These are phyloP conservation scores for Talinum fruticosum DNA, from an alignment of 148 eudicot genomes.

Conservation along the genomic window DNA sequence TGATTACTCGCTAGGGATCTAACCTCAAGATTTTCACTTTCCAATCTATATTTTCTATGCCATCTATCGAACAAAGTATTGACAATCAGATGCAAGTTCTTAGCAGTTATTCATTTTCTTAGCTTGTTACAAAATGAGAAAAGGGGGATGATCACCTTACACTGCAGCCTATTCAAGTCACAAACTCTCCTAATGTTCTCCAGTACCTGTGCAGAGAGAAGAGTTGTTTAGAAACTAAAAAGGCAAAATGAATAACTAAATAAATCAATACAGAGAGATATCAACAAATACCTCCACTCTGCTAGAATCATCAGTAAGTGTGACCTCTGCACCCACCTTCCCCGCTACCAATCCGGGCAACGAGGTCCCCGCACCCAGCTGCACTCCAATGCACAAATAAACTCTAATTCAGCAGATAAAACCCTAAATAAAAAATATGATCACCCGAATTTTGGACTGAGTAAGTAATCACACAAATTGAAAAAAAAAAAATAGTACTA, in stretches of 20 bases:
- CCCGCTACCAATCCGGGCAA: constrained; percentile 97
- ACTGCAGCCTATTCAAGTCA: constrained; percentile 55
- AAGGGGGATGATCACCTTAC: constrained; percentile 43
- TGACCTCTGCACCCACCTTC: constrained; percentile 83
- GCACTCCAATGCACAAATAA: constrained; percentile 16
- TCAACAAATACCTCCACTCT: constrained; percentile 49
- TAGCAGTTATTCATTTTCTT: background rate
- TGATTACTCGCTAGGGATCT: no score
- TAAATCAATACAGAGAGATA: background rate
- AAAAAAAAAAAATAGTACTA: background rate
- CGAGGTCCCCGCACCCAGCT: constrained; percentile 97
- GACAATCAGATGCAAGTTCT: background rate
- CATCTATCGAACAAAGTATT: no score
- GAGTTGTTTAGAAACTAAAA: background rate
- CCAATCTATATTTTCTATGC: no score
- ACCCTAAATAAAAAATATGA: background rate
- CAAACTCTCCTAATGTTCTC: constrained; percentile 68
- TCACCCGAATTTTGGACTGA: background rate
- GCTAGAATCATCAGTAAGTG: constrained; percentile 61
- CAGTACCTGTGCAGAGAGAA: constrained; percentile 56
- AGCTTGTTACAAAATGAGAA: background rate
- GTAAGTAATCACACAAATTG: background rate
- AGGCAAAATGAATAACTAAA: background rate
- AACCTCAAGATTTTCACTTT: no score
- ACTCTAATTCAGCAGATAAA: background rate